Evolutionary conservation across 2,329 filamentous ascomycete genomes (phyloP).

Genomic region (Calonectria pseudoreteaudii): DNA sequence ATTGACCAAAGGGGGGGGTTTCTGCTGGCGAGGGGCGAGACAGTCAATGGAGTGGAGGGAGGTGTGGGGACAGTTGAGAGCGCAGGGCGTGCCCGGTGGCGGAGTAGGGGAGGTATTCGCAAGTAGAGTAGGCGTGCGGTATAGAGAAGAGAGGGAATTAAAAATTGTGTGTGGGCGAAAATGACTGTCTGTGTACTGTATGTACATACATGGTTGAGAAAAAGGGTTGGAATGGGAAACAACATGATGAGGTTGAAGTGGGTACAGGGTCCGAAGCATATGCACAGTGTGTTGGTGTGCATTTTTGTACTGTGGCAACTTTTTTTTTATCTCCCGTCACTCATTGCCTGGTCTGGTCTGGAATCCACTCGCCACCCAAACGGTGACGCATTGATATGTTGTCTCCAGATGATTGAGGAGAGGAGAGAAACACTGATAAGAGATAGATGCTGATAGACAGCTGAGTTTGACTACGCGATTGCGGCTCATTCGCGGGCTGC

Average conservation of each 20-base stretch:
- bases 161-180: constrained; percentile 4
- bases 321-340: neutral
- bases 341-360: neutral
- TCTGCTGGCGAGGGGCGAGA: constrained; percentile 21
- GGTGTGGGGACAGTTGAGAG: constrained; percentile 2
- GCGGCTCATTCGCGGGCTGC: neutral
- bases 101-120: neutral
- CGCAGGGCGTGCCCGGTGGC: constrained; percentile 2
- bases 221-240: constrained; percentile 20
- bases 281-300: neutral
- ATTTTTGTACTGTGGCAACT: neutral
- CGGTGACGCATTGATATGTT: constrained; percentile 21
- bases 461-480: constrained; percentile 4
- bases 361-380: constrained; percentile 22
- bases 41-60: constrained; percentile 13
- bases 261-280: constrained; percentile 2
- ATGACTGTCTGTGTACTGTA: constrained; percentile 2
- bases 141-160: neutral
- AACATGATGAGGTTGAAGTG: constrained; percentile 17
- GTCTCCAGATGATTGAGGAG: constrained; percentile 15
- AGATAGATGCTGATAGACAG: constrained; percentile 8
- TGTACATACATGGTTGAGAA: neutral
- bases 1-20: constrained; percentile 11
- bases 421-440: constrained; percentile 5
- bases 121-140: neutral